Conservation (phyloP, 2,329 filamentous ascomycete genomes). For the Cercospora sojina region DNA sequence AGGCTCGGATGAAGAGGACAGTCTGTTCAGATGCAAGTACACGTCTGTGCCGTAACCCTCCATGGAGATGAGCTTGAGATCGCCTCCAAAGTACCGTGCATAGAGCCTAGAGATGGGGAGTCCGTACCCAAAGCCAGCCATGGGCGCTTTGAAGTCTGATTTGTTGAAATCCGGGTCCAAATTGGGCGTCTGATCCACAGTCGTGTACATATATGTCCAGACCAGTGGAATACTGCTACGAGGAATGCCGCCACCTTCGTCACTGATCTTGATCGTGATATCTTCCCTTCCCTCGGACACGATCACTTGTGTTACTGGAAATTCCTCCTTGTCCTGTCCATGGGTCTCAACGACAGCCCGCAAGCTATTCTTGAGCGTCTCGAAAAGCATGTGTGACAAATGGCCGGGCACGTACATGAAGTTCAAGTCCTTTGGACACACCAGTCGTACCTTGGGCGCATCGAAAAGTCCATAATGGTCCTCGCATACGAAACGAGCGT, state of each 20-base stretch:
- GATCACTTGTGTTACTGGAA: slow-evolving; percentile 95
- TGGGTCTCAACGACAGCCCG: slow-evolving; percentile 95
- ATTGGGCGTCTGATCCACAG: slow-evolving; percentile 90
- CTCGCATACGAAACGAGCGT: slow-evolving; percentile 97
- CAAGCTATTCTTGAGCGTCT: slow-evolving; percentile 97
- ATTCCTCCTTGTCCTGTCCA: slow-evolving; percentile 91
- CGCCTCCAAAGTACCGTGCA: slow-evolving; percentile 94
- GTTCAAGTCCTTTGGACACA: slow-evolving; percentile 80
- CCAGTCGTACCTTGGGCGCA: slow-evolving; percentile 91
- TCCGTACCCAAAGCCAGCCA: slow-evolving; percentile 99
- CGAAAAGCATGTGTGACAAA: slow-evolving; percentile 98
- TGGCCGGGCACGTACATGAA: slow-evolving; percentile 99
- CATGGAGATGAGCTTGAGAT: slow-evolving; percentile 98
- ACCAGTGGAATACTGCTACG: slow-evolving; percentile 90
- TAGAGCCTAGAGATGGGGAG: slow-evolving; percentile 92
- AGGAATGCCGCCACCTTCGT: slow-evolving; percentile 95
- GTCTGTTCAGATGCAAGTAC: slow-evolving; percentile 93
- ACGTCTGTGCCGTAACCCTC: slow-evolving; percentile 99
- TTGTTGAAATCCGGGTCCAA: slow-evolving; percentile 98
- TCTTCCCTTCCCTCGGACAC: slow-evolving; percentile 97
- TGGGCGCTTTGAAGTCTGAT: slow-evolving; percentile 97
- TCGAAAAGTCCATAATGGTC: slow-evolving; percentile 98
- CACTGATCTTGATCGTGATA: slow-evolving; percentile 97
- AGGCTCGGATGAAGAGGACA: slow-evolving; percentile 93
- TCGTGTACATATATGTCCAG: slow-evolving; percentile 99